Evolutionary conservation across 2,329 filamentous ascomycete genomes (phyloP).

Genomic region (Paecilomyces niveus): DNA sequence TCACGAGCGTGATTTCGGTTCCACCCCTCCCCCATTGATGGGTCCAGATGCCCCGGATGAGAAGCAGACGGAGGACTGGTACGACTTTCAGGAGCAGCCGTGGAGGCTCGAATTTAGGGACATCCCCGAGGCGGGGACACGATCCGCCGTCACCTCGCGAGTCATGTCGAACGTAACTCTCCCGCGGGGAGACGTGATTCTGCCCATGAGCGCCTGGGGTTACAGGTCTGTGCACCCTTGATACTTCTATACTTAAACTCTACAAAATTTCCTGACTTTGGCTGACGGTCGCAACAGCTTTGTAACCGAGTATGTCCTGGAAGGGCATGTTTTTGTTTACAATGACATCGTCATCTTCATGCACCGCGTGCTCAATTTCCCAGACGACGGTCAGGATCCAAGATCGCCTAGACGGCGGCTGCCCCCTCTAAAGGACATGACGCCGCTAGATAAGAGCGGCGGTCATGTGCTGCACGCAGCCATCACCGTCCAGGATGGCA

Average conservation of each 20-base stretch:
- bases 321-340: conserved; percentile 52
- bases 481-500: conserved; percentile 50
- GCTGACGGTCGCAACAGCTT: conserved; percentile 34
- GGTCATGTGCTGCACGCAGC: conserved; percentile 53
- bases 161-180: conserved; percentile 44
- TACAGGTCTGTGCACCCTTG: conserved; percentile 40
- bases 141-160: conserved; percentile 48
- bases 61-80: conserved; percentile 9
- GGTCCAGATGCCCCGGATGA: conserved; percentile 26
- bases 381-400: conserved; percentile 24
- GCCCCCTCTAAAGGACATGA: conserved; percentile 39
- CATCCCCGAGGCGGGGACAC: conserved; percentile 45
- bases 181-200: conserved; percentile 42
- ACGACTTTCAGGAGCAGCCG: conserved; percentile 29
- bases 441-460: conserved; percentile 49
- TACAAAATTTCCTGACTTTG: neutral
- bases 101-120: conserved; percentile 44
- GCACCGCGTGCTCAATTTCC: conserved; percentile 47
- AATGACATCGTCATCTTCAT: conserved; percentile 52
- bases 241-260: neutral
- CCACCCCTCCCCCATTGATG: conserved; percentile 9
- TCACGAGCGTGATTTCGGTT: conserved; percentile 29
- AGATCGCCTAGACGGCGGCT: conserved; percentile 29
- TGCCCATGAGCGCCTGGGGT: conserved; percentile 46
- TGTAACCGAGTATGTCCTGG: conserved; percentile 49